phyloP scores from a whole-genome alignment of 345 rosid genomes.

The Clausena lansium region DNA sequence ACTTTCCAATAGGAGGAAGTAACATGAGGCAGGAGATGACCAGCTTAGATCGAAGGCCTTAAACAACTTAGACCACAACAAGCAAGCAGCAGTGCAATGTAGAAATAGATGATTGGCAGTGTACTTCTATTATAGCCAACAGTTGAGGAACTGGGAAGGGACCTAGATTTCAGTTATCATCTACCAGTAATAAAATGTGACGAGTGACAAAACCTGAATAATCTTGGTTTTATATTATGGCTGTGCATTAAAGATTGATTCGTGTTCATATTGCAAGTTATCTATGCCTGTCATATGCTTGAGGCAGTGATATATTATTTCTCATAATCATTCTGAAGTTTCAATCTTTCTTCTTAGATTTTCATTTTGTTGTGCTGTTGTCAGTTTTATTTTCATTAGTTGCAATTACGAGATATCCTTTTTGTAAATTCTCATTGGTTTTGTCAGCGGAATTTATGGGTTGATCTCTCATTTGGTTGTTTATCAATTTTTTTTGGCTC shows the following conservation, averaged over 20 bases:
- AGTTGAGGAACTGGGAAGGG: not conserved
- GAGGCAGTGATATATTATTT: not conserved
- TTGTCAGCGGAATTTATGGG: not conserved
- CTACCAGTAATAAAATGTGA: not conserved
- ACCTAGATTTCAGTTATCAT: not conserved
- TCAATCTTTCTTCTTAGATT: not conserved
- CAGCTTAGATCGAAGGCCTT: too few species aligned
- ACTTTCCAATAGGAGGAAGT: too few species aligned
- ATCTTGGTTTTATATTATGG: not conserved
- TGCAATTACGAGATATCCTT: not conserved
- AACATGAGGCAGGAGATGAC: too few species aligned
- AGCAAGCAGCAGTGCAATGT: too few species aligned
- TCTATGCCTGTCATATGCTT: not conserved
- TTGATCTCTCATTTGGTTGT: not conserved
- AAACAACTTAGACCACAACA: too few species aligned
- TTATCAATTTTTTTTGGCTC: conserved; percentile 6
- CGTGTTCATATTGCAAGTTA: not conserved
- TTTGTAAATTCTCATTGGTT: not conserved
- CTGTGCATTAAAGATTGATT: not conserved
- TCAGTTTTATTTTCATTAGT: not conserved
- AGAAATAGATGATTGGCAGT: too few species aligned
- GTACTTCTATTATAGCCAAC: not conserved
- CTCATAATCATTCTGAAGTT: not conserved
- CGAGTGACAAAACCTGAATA: not conserved
- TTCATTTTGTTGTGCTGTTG: not conserved